Evolutionary conservation across 1,139 yeast genomes (phyloP).

Genomic region (Hemisphaericaspora lyxosophila): DNA sequence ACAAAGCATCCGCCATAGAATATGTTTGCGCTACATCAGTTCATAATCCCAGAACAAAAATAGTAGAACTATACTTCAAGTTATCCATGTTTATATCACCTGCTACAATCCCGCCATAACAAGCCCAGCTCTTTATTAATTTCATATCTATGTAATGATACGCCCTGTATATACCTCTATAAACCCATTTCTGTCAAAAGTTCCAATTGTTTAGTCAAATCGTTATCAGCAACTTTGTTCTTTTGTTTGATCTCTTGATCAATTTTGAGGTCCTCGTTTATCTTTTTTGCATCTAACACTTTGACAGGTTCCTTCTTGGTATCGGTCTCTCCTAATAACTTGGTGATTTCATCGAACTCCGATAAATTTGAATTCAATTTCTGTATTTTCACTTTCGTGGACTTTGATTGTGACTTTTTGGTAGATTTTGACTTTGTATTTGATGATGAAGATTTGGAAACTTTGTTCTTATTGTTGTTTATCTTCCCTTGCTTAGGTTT

Average conservation of each 20-base stretch:
- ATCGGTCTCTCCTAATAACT: slow-evolving; percentile 18
- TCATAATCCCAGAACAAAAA: too few relatives aligned
- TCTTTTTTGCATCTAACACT: slow-evolving; percentile 32
- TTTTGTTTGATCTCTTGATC: slow-evolving; percentile 38
- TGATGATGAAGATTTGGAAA: slow-evolving; percentile 12
- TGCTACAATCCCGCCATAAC: too few relatives aligned
- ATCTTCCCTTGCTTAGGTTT: slow-evolving; percentile 2
- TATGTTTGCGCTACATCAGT: too few relatives aligned
- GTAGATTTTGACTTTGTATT: slow-evolving; percentile 19
- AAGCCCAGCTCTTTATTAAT: not conserved
- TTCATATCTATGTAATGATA: not conserved
- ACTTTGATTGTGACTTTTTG: slow-evolving; percentile 25
- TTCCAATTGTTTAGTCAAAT: slow-evolving; percentile 58
- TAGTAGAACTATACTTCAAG: too few relatives aligned
- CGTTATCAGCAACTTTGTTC: slow-evolving; percentile 48
- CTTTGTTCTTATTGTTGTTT: slow-evolving; percentile 9
- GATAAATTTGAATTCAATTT: slow-evolving; percentile 42
- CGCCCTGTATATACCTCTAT: slow-evolving; percentile 11
- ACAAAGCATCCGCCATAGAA: too few relatives aligned
- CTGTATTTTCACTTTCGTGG: slow-evolving; percentile 41
- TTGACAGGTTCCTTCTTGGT: slow-evolving; percentile 10
- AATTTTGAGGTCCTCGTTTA: slow-evolving; percentile 43
- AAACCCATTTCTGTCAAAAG: slow-evolving; percentile 54
- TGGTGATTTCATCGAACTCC: slow-evolving; percentile 38
- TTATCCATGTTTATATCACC: too few relatives aligned